Evolutionary conservation across 2,329 filamentous ascomycete genomes (phyloP), one percentile per base, ranked within the genome.

Genomic region (Aspergillus melleus): DNA sequence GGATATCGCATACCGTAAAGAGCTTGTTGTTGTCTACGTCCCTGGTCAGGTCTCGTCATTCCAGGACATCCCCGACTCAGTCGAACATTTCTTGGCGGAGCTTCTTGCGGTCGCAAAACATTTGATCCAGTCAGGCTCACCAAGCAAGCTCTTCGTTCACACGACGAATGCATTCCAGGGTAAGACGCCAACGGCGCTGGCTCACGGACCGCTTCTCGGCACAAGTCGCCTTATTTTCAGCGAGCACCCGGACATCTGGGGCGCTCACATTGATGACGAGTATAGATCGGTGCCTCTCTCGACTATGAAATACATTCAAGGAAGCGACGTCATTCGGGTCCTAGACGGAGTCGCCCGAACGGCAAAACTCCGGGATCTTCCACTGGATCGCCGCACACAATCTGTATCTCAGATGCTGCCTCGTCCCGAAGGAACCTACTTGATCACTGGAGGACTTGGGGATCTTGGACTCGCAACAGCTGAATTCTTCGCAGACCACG

Each of bases 401-500:
- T 10, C 16, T 22, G 10, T 55, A 26, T 0, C 12, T 39, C 10
- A 20, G 32, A n/a, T 55, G 4, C 53, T 62, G 3, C 56, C 64
- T 12, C 56, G 55, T 1, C 56, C 63, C 6, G 51, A 60, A 2
- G 77, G 78, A 2, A 80, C 78, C 0, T 81, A 81, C 58, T 30
- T 81, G 19, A 73, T 81, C 26, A 78, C 78, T 14, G 77, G 78
- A 47, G 77, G 77, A 1, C 66, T 79, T 14, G 77, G 78, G 1
- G 72, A 70, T 11, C 70, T 81, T 2, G 79, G 78, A 1, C 70
- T 80, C 4, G 73, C 74, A 49, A 66, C 74, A 0, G 71, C 74
- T 6, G 64, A 70, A 12, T 79, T 74, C 57, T 62, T 81, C 3
- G 72, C 76, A 1, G 67, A 75, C 30, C 72, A 77, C n/a, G 77